These are phyloP conservation scores for Meyerozyma smithsonii DNA, from an alignment of 1,139 yeast genomes.

Conservation along the genomic window DNA sequence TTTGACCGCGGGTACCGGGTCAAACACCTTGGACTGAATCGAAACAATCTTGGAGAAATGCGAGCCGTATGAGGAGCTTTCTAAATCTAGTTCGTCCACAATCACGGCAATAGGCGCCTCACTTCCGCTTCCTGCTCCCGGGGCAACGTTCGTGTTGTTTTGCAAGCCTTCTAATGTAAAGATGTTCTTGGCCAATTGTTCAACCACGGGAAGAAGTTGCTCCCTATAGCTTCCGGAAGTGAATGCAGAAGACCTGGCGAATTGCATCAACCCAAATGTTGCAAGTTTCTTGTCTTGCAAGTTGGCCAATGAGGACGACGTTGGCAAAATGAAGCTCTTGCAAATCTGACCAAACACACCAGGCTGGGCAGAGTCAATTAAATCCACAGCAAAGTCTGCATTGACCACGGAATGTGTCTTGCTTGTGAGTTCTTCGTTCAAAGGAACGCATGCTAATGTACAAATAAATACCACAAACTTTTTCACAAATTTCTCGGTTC, in stretches of 20 bases:
- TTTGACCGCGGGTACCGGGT: slow-evolving; percentile 54
- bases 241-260: slow-evolving; percentile 26
- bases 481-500: slow-evolving; percentile 78
- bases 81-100: slow-evolving; percentile 53
- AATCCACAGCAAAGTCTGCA: slow-evolving; percentile 49
- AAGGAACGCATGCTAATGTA: slow-evolving; percentile 38
- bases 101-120: slow-evolving; percentile 20
- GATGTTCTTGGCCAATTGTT: slow-evolving; percentile 46
- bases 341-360: slow-evolving; percentile 65
- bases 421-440: slow-evolving; percentile 20
- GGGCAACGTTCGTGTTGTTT: slow-evolving; percentile 23
- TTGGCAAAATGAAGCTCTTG: slow-evolving; percentile 60
- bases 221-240: slow-evolving; percentile 33
- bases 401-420: slow-evolving; percentile 21
- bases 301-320: slow-evolving; percentile 62
- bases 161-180: slow-evolving; percentile 33
- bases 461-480: slow-evolving; percentile 66
- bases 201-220: slow-evolving; percentile 47
- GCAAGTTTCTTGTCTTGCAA: slow-evolving; percentile 72
- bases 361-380: slow-evolving; percentile 60
- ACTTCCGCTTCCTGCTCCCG: slow-evolving; percentile 9
- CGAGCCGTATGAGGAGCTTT: slow-evolving; percentile 76
- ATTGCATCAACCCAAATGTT: slow-evolving; percentile 65
- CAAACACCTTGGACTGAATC: slow-evolving; percentile 56
- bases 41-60: slow-evolving; percentile 70